Evolutionary conservation across 345 rosid genomes (phyloP).

Genomic region (Kernera saxatilis): DNA sequence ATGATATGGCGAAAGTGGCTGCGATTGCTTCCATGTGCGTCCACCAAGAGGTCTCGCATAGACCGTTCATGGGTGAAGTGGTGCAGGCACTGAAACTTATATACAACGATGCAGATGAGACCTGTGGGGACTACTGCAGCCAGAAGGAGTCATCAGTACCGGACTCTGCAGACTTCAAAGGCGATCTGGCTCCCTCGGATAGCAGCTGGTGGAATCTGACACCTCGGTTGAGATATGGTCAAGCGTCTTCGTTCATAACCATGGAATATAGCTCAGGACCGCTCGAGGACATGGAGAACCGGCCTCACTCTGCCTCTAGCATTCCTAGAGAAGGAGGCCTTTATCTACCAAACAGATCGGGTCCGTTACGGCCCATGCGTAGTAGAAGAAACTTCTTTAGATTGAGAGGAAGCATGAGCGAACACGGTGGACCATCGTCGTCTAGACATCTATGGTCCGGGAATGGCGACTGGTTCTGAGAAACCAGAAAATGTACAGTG

Average conservation of each 20-base stretch:
- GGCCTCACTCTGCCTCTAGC: conserved; percentile 59
- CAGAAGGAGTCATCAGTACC: conserved; percentile 81
- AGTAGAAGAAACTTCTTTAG: conserved; percentile 65
- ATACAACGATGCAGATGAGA: conserved; percentile 79
- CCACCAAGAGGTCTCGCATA: conserved; percentile 84
- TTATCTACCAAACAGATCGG: conserved; percentile 57
- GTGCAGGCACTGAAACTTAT: conserved; percentile 98
- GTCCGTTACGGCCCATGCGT: conserved; percentile 72
- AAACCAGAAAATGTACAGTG: conserved; percentile 24
- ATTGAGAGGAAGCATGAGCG: conserved; percentile 87
- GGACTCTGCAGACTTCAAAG: conserved; percentile 65
- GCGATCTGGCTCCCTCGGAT: conserved; percentile 69
- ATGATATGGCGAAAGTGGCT: conserved; percentile 96
- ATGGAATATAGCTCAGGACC: conserved; percentile 97
- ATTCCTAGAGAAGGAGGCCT: conserved; percentile 49
- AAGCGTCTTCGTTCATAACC: conserved; percentile 75
- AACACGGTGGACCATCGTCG: conserved; percentile 63
- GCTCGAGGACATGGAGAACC: conserved; percentile 57
- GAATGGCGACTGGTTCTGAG: conserved; percentile 27
- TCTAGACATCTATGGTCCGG: conserved; percentile 30
- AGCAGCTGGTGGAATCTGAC: conserved; percentile 97
- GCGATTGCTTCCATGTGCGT: conserved; percentile 99
- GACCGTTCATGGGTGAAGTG: conserved; percentile 99
- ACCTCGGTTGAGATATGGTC: conserved; percentile 69
- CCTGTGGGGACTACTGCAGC: conserved; percentile 73